Conservation (phyloP, 352 stramenopile species). For the Thalassiosira livingstoniorum region DNA sequence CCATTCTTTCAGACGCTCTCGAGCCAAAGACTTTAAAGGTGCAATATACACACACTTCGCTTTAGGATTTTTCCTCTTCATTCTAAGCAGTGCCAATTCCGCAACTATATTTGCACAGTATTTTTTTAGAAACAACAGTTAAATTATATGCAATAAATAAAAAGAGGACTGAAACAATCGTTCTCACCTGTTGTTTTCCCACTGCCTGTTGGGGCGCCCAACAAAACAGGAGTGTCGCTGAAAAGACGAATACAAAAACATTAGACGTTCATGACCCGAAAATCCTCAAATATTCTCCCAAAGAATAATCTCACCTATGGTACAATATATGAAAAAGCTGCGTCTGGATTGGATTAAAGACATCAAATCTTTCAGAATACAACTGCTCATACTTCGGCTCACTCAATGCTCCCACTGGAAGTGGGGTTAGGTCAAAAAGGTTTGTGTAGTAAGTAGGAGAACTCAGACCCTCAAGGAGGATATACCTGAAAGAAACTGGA, state of each 20-base stretch:
- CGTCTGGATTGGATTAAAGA: conserved; percentile 96
- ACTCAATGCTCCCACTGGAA: conserved; percentile 92
- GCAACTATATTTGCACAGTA: too few species aligned
- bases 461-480: conserved; percentile 76
- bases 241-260: not conserved
- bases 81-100: conserved; percentile 95
- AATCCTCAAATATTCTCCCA: not conserved
- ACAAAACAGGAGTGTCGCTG: conserved; percentile 92
- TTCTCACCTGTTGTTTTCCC: conserved; percentile 92
- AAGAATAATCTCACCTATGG: conserved; percentile 78
- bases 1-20: conserved; percentile 97
- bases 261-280: not conserved
- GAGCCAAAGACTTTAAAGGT: conserved; percentile 95
- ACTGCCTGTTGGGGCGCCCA: conserved; percentile 92
- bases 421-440: conserved; percentile 94
- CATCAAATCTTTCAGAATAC: conserved; percentile 87
- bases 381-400: conserved; percentile 92
- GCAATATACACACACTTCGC: conserved; percentile 97
- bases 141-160: not conserved
- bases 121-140: not conserved
- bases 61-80: conserved; percentile 85
- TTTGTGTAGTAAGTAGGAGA: conserved; percentile 86
- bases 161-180: not conserved
- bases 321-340: conserved; percentile 98
- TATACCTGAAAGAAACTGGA: conserved; percentile 86